Evolutionary conservation across 768 basidiomycete species (phyloP).

Genomic region (Suillus tomentosus): DNA sequence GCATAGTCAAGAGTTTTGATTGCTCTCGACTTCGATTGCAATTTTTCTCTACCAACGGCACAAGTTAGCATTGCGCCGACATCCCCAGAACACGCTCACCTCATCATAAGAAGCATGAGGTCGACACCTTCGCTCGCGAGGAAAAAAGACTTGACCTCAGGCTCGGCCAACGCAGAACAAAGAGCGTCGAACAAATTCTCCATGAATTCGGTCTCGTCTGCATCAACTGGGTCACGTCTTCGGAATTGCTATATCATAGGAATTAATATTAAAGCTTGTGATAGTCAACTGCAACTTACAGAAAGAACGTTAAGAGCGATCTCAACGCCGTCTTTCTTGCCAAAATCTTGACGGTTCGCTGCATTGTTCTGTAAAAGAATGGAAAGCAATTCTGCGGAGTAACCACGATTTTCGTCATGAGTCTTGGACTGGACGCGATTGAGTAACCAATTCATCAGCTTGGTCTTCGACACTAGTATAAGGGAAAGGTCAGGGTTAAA

Average conservation of each 20-base stretch:
- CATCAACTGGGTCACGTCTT: conserved; percentile 76
- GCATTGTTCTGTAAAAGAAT: conserved; percentile 81
- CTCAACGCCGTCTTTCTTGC: conserved; percentile 79
- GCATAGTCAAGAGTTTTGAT: conserved; percentile 94
- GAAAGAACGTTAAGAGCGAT: conserved; percentile 72
- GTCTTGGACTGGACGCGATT: conserved; percentile 68
- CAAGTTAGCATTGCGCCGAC: conserved; percentile 13
- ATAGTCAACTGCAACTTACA: conserved; percentile 48
- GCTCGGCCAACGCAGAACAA: conserved; percentile 83
- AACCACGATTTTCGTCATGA: conserved; percentile 90
- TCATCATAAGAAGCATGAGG: conserved; percentile 98
- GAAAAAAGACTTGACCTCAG: conserved; percentile 78
- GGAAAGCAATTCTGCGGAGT: conserved; percentile 91
- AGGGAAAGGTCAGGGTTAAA: conserved; percentile 79
- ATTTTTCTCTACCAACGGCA: conserved; percentile 63
- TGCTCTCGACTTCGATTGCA: conserved; percentile 74
- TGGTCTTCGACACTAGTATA: conserved; percentile 72
- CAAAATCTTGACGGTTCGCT: conserved; percentile 68
- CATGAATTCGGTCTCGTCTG: conserved; percentile 97
- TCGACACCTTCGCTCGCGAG: conserved; percentile 92
- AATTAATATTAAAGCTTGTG: conserved; percentile 14
- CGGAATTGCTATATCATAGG: conserved; percentile 72
- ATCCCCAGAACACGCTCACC: conserved; percentile 49
- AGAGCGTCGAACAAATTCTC: conserved; percentile 92
- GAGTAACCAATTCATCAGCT: conserved; percentile 77